Evolutionary conservation across 352 stramenopile genomes (phyloP).

Genomic region (Globisporangium alternatum): DNA sequence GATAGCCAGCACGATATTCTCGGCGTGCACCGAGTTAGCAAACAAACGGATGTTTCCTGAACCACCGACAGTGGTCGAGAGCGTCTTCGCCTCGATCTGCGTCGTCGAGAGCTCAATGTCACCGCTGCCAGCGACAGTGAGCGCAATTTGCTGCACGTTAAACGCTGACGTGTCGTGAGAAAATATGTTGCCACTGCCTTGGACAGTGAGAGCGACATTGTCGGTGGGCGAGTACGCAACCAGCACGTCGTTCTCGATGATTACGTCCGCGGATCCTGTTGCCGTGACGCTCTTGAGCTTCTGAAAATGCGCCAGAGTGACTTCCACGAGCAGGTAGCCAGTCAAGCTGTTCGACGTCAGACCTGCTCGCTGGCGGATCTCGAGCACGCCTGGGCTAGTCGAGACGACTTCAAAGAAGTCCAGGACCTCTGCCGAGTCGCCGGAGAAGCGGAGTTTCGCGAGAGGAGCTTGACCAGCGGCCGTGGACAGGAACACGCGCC

Average conservation of each 20-base stretch:
- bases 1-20: not conserved
- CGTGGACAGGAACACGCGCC: conserved; percentile 54
- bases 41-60: conserved; percentile 8
- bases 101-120: conserved; percentile 8
- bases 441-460: conserved; percentile 13
- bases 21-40: not conserved
- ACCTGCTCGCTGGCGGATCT: conserved; percentile 6
- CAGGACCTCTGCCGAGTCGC: conserved; percentile 9
- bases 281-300: conserved; percentile 6
- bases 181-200: conserved; percentile 12
- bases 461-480: conserved; percentile 17
- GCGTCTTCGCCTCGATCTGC: conserved; percentile 2
- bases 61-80: not conserved
- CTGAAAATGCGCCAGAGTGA: not conserved
- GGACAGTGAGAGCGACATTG: not conserved
- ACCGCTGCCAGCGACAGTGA: conserved; percentile 10
- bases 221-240: conserved; percentile 1
- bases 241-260: conserved; percentile 10
- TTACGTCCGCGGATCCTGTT: conserved; percentile 3
- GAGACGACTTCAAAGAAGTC: conserved; percentile 14
- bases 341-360: not conserved
- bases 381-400: not conserved
- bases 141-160: not conserved
- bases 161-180: conserved; percentile 6
- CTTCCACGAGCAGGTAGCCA: conserved; percentile 10